Conservation (phyloP, 352 stramenopile species). For the Phytopythium sindhum region DNA sequence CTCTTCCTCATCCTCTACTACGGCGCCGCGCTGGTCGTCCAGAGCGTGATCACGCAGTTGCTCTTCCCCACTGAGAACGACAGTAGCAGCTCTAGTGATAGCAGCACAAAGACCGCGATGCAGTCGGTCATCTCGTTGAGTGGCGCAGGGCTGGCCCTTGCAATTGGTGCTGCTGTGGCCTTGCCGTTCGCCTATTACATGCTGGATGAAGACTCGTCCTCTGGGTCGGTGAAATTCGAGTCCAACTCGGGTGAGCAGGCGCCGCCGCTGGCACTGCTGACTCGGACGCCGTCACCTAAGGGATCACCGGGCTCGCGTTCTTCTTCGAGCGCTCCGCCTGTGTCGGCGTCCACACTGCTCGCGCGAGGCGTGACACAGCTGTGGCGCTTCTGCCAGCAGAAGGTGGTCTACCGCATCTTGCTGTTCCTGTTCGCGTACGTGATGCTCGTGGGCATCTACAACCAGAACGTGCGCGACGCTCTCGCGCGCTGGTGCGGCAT, state of each 20-base stretch:
- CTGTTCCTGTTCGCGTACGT: conserved; percentile 43
- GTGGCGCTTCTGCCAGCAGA: conserved; percentile 50
- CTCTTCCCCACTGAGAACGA: conserved; percentile 18
- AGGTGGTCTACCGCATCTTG: conserved; percentile 48
- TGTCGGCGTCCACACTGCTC: conserved; percentile 13
- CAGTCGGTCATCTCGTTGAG: conserved; percentile 21
- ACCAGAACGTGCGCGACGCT: conserved; percentile 28
- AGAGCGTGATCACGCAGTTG: conserved; percentile 24
- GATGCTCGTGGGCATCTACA: conserved; percentile 33
- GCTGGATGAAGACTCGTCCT: conserved; percentile 29
- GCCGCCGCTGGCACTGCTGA: not conserved
- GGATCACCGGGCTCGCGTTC: not conserved
- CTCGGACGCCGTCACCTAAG: not conserved
- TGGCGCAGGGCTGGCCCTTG: conserved; percentile 15
- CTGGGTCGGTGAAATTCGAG: conserved; percentile 9
- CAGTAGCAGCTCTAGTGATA: conserved; percentile 8
- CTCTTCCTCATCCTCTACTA: conserved; percentile 46
- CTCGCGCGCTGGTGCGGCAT: conserved; percentile 38
- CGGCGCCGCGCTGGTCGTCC: conserved; percentile 17
- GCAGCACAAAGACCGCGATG: conserved; percentile 2
- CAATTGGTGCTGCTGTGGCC: conserved; percentile 12
- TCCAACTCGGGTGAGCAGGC: not conserved
- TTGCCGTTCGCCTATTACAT: conserved; percentile 35
- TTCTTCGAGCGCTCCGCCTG: not conserved
- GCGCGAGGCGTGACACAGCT: conserved; percentile 28